These are phyloP conservation scores for Carex pumila DNA, from an alignment of 176 grass and related monocot species.

Conservation along the genomic window DNA sequence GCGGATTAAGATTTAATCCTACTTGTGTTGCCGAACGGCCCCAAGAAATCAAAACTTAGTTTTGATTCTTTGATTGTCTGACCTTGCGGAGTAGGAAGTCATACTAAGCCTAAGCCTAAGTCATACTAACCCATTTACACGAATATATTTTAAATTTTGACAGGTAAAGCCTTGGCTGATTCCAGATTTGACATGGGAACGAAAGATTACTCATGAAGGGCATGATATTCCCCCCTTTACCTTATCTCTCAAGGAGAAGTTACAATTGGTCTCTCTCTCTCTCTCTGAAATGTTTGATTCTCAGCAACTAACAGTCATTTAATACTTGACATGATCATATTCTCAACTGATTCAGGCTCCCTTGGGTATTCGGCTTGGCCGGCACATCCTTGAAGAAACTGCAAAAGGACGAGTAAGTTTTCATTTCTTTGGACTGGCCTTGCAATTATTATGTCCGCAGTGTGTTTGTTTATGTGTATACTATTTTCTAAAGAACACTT, in stretches of 20 bases:
- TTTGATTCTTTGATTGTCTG: background rate
- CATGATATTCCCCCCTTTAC: conserved; percentile 52
- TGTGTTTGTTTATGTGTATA: background rate
- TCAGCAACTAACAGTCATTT: background rate
- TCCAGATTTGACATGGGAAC: conserved; percentile 68
- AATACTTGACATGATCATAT: background rate
- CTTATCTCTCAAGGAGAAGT: conserved; percentile 48
- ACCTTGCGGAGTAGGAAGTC: background rate
- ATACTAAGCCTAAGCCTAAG: background rate
- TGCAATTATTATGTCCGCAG: background rate
- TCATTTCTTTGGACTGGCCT: background rate
- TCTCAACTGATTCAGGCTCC: conserved; percentile 41
- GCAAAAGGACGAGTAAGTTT: conserved; percentile 72
- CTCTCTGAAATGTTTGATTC: conserved; percentile 17
- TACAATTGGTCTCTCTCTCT: conserved; percentile 48
- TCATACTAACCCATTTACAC: background rate
- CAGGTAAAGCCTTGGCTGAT: conserved; percentile 37
- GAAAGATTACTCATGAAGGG: conserved; percentile 40
- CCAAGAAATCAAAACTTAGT: background rate
- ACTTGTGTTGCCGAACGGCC: too few relatives aligned
- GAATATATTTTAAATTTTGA: conserved; percentile 20
- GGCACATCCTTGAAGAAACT: conserved; percentile 81
- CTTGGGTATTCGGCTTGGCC: conserved; percentile 64
- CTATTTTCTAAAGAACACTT: background rate
- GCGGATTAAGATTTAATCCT: too few relatives aligned